Conservation (phyloP, 192 early-diverging fungal species). For the Neocallimastix lanati region DNA sequence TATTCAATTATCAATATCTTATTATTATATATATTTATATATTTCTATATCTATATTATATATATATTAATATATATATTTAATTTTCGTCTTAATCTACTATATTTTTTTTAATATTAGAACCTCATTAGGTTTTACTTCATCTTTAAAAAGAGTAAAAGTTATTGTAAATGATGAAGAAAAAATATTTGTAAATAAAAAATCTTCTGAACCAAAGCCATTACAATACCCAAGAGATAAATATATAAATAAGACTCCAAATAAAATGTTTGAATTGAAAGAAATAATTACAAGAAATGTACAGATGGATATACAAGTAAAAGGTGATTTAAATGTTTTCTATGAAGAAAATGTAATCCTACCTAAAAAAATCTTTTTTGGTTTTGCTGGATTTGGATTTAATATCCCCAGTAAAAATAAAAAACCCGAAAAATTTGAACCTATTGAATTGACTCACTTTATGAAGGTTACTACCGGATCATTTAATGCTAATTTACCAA, state of each 20-base stretch:
- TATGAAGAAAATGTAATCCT: not conserved
- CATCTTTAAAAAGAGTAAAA: not conserved
- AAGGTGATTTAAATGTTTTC: not conserved
- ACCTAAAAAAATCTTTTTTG: not conserved
- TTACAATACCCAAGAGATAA: not conserved
- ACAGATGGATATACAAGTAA: not conserved
- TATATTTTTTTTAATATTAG: not conserved
- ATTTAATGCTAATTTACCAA: constrained; percentile 28
- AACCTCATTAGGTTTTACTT: not conserved
- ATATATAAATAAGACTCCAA: not conserved
- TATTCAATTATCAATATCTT: too few species aligned
- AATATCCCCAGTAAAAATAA: not conserved
- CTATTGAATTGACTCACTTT: constrained; percentile 11
- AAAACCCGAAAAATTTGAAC: not conserved
- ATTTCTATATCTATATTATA: too few species aligned
- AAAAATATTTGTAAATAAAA: not conserved
- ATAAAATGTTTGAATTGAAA: not conserved
- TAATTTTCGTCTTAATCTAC: too few species aligned
- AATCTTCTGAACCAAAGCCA: not conserved
- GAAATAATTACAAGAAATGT: not conserved
- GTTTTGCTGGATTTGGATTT: not conserved
- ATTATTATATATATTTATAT: too few species aligned
- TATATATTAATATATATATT: too few species aligned
- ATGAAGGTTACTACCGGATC: constrained; percentile 47
- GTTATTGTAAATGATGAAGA: not conserved